These are phyloP conservation scores for Phytopythium vexans DNA, from an alignment of 352 stramenopile species.

Conservation along the genomic window DNA sequence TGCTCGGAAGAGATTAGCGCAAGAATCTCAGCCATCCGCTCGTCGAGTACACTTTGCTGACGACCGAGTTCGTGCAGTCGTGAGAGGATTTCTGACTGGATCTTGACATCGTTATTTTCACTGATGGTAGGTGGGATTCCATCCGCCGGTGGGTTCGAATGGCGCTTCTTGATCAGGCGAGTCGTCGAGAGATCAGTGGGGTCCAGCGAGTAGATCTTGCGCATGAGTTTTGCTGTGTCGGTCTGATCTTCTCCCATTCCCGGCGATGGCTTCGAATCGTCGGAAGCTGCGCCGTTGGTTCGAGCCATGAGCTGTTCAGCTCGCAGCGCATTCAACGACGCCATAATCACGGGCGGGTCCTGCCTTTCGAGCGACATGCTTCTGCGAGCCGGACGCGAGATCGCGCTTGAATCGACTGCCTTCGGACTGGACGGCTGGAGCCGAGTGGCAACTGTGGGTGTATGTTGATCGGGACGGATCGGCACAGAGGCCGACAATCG, in stretches of 20 bases:
- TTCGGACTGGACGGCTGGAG: no score
- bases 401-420: no score
- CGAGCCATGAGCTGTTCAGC: no score
- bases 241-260: not conserved
- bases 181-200: not conserved
- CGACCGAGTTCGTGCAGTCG: conserved; percentile 30
- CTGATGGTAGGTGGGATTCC: not conserved
- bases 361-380: no score
- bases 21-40: conserved; percentile 26
- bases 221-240: not conserved
- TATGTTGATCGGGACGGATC: no score
- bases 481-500: not conserved
- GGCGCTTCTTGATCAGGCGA: not conserved
- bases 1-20: not conserved
- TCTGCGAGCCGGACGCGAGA: no score
- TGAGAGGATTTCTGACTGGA: conserved; percentile 6
- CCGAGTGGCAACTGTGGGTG: no score
- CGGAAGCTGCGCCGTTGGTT: no score
- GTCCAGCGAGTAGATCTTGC: conserved; percentile 1
- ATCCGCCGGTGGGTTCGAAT: not conserved
- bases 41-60: conserved; percentile 27
- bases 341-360: no score
- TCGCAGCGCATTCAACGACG: no score
- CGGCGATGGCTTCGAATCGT: not conserved
- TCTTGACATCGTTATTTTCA: not conserved